Evolutionary conservation across 1,139 yeast species (phyloP), one percentile per base, ranked within the genome.

Genomic region (Kurtzmaniella quercitrusa): DNA sequence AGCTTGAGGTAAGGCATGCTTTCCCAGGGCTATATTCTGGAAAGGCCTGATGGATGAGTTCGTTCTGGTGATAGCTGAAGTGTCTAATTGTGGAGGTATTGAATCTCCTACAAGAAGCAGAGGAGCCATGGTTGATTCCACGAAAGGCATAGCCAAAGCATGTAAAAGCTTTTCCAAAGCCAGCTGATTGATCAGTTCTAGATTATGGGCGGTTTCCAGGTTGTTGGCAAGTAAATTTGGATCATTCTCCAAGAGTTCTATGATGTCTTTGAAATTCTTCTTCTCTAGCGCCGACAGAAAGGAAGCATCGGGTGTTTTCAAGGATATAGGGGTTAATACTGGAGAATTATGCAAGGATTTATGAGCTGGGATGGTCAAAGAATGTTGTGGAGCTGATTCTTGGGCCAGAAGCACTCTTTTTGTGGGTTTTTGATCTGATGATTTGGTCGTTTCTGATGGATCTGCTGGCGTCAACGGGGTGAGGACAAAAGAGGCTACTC

Each of bases 61-160:
- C 24, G 42, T 23, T 16, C 19, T 34, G 24, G 38, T 34, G 11
- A n/a, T 4, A 4, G 15, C 19, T 3, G 38, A 12, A 11, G 25
- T 17, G 12, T 19, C 38, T 15, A 12, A 9, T 6, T 15, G 14
- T 23, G 38, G 23, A 11, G 38, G 38, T 10, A 17, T 15, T 8
- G 16, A 29, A 8, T 37, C 39, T 4, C 27, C 38, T 27, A 41
- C 42, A 16, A 44, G 54, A 5, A 76, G 56, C 2, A 79, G 64
- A 2, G 81, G 62, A 0, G 80, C 66, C 44, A 71, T 54, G 0
- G 78, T 66, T 2, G 74, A 65, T 53, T 85, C 90, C 43, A 81
- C 77, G 59, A 85, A 85, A 1, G 93, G 93, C 11, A 86, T 83
- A 0, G 93, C 86, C 47, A 85, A 66, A 4, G 91, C 89, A 56